These are phyloP conservation scores for Debaryomyces singareniensis DNA, from an alignment of 1,139 yeast species.

Conservation along the genomic window DNA sequence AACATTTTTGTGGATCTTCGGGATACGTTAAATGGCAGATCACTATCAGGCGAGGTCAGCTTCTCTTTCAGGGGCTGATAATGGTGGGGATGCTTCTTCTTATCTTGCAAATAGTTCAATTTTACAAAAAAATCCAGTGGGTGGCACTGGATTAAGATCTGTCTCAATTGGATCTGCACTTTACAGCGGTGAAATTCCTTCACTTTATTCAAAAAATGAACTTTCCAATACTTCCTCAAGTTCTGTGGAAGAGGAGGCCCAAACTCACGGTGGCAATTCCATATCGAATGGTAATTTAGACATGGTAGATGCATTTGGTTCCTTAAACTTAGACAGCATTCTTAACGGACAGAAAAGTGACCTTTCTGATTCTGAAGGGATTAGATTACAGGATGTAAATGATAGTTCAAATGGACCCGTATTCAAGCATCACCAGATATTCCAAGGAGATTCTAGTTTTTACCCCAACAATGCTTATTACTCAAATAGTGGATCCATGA, in stretches of 20 bases:
- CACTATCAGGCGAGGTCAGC: constrained; percentile 11
- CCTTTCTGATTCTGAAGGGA: too few species aligned
- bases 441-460: background rate
- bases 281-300: constrained; percentile 20
- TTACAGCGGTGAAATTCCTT: constrained; percentile 15
- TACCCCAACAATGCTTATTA: background rate
- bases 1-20: too few species aligned
- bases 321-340: constrained; percentile 22
- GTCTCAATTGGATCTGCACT: constrained; percentile 20
- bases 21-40: constrained; percentile 6
- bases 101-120: constrained; percentile 2
- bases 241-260: constrained; percentile 7
- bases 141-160: constrained; percentile 10
- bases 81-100: constrained; percentile 4
- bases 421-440: background rate
- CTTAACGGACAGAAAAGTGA: background rate
- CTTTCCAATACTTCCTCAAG: constrained; percentile 6
- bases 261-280: constrained; percentile 1
- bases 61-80: constrained; percentile 13
- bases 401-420: too few species aligned
- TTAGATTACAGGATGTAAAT: too few species aligned
- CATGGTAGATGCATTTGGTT: constrained; percentile 38
- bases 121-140: constrained; percentile 1
- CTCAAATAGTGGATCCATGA: background rate
- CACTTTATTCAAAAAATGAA: background rate